Evolutionary conservation across 164 flowering plant species (phyloP), one percentile per base, ranked within the genome.

Genomic region (Nymphaea thermarum): DNA sequence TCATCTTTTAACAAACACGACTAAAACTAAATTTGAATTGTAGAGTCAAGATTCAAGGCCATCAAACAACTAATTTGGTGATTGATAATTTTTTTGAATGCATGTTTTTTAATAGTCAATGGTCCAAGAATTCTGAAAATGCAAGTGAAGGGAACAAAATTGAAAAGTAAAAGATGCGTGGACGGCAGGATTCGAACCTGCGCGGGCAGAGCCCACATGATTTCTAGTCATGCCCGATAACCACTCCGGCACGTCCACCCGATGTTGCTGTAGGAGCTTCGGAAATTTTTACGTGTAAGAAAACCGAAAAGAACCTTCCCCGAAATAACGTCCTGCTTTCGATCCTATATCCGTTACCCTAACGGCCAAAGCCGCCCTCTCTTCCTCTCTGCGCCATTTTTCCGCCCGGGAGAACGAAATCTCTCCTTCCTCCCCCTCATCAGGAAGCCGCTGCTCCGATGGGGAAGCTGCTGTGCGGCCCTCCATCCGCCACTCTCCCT

Each of bases 211-310:
- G 93, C 95, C 93, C 93, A 87, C 91, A 91, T 87, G 90, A 89
- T 87, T 89, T 89, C 91, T 89, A 91, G 91, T 87, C 93, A 87
- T 86, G 93, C 95, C 97, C 90, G 93, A 87, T 91, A 89, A 91
- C 91, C 95, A 89, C 97, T 91, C 97, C 90, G 91, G 95, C 95
- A 86, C 88, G 91, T 78, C 86, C 90, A 83, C 87, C 2, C 36
- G 1, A 25, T 25, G 36, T 25, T 25, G 36, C 36, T 25, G 36
- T 25, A 1, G 36, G 36, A 25, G 36, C 1, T 25, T 25, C 36
- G 1, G 1, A 25, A 25, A 0, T 25, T 25, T 1, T 25, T 25
- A 25, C 36, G n/a, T 25, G 1, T 0, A 25, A 25, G 36, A 25
- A 25, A 25, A 25, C 36, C 36, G 36, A 25, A 25, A 25, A 25